Conservation (phyloP, 345 rosid genomes). For the Iberis pinnata region DNA sequence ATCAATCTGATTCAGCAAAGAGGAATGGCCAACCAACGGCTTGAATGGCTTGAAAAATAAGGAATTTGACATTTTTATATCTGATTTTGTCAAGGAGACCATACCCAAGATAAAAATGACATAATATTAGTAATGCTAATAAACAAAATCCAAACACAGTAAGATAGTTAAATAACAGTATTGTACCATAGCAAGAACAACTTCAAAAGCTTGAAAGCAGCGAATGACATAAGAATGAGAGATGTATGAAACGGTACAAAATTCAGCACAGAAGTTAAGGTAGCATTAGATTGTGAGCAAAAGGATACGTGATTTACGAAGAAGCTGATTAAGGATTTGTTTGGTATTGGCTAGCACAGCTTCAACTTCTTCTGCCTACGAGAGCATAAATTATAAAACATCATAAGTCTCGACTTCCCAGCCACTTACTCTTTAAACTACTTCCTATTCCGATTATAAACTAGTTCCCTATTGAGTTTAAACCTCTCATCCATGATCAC, state of each 20-base stretch:
- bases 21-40: conserved; percentile 47
- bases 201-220: conserved; percentile 12
- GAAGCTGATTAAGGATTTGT: conserved; percentile 87
- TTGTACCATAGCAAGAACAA: conserved; percentile 10
- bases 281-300: conserved; percentile 1
- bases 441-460: background rate
- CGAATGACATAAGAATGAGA: conserved; percentile 5
- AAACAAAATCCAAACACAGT: conserved; percentile 1
- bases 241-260: background rate
- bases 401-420: conserved; percentile 10
- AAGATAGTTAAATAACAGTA: background rate
- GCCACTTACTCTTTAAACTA: background rate
- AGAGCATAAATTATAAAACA: conserved; percentile 10
- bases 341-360: conserved; percentile 90
- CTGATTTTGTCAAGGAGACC: conserved; percentile 54
- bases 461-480: conserved; percentile 3
- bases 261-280: conserved; percentile 3
- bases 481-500: conserved; percentile 4
- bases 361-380: conserved; percentile 84
- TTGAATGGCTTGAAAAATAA: conserved; percentile 74
- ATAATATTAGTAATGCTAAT: background rate
- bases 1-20: conserved; percentile 54
- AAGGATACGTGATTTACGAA: conserved; percentile 84
- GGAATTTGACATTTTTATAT: conserved; percentile 65
- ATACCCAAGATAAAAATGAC: conserved; percentile 2